Base-by-base conservation (phyloP, 306 rosid genomes). In the Trifolium subterraneum region DNA sequence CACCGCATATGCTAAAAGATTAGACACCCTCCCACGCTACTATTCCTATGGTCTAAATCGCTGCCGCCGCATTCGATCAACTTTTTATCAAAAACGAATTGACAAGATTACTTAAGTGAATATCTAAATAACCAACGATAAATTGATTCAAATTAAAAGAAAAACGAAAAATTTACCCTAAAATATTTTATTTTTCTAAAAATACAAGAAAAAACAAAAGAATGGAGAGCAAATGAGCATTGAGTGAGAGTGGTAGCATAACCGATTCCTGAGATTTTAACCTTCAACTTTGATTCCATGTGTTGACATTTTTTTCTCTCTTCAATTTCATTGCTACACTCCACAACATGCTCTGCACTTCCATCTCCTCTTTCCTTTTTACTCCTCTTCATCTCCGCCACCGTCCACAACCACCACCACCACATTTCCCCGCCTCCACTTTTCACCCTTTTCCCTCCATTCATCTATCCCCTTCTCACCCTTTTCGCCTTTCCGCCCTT, bases 331-430 rank as follows among this genome's bases (percentile, higher is more conserved):
- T 6, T 20, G 56, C 27, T 14, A 6, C 1, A 55, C 18, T 58
- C 64, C 0, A 70, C 74, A 20, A 7, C 79, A 85, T 85, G 88
- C 68, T 50, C 31, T 62, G 14, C 78, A 45, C 82, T 58, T 73
- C 16, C 78, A 23, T 60, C n/a, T 64, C 71, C 79, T 66, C 47
- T 20, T 50, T 65, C 68, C 71, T 80, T 54, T 16, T 51, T 66
- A 35, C 72, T 42, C 64, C 63, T n/a, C 31, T 18, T 11, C 80
- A 71, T 0, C 69, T 52, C 15, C 77, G 42, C 73, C 80, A 13
- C 63, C 64, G 64, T 25, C 36, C 61, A 1, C 36, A 79, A 3
- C 45, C 75, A 2, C 45, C 75, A 2, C 62, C 42, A 0, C 54
- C 67, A n/a, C 72, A 35, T 54, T 74, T 69, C 77, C 9, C 77